Evolutionary conservation across 257 asterid species (phyloP).

Genomic region (Vinca minor): DNA sequence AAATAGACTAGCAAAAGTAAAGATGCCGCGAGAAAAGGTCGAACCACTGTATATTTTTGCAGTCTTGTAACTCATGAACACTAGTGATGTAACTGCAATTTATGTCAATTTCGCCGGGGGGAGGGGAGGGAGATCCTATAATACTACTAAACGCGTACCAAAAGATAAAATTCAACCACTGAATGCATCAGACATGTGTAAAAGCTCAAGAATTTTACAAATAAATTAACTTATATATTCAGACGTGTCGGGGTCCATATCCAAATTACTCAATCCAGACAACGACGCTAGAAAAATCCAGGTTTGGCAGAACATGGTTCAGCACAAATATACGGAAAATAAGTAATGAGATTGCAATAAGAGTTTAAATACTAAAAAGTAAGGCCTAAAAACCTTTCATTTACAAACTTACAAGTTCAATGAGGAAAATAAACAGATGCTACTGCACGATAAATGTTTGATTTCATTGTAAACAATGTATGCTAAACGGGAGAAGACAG

Average conservation of each 20-base stretch:
- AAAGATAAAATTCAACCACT: too few species aligned
- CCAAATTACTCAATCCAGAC: not conserved
- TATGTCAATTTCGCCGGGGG: too few species aligned
- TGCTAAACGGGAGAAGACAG: not conserved
- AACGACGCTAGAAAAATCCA: not conserved
- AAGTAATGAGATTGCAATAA: not conserved
- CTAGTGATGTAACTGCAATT: too few species aligned
- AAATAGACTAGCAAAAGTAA: too few species aligned
- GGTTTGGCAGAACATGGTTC: not conserved
- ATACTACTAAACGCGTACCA: too few species aligned
- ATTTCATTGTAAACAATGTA: not conserved
- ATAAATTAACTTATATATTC: not conserved
- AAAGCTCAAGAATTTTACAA: not conserved
- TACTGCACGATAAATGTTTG: too few species aligned
- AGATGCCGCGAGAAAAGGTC: too few species aligned
- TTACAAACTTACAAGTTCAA: not conserved
- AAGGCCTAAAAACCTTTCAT: not conserved
- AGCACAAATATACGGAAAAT: not conserved
- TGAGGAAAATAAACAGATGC: not conserved
- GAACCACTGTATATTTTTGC: too few species aligned
- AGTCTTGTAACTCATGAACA: too few species aligned
- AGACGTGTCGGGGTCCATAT: not conserved
- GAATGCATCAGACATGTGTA: too few species aligned
- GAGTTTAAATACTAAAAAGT: too few species aligned
- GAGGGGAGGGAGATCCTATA: too few species aligned